Percentiles rank a stretch among this genome's conserved stretches.
Conservation (phyloP, 139 green algal species). For the Chlamydomonas asymmetrica region DNA sequence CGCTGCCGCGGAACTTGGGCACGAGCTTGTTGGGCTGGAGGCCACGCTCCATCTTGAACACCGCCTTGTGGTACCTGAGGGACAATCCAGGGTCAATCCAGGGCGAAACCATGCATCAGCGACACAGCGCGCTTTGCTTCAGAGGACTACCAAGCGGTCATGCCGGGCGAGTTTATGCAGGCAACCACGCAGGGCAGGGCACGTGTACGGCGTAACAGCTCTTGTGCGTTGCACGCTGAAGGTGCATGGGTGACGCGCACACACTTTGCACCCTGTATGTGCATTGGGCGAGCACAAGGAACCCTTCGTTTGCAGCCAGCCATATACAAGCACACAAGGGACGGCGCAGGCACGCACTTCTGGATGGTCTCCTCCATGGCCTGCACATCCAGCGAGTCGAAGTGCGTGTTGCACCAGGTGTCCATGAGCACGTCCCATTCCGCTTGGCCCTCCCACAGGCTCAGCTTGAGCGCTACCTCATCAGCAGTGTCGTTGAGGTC, state of each 20-base stretch:
- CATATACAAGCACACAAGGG: background rate
- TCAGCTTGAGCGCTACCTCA: slow-evolving; percentile 75
- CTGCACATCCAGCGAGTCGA: slow-evolving; percentile 63
- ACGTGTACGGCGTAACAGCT: no score
- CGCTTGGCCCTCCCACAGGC: slow-evolving; percentile 63
- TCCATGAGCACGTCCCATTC: slow-evolving; percentile 61
- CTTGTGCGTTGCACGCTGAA: no score
- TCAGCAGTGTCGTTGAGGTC: slow-evolving; percentile 55
- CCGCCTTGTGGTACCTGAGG: no score
- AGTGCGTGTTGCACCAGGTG: slow-evolving; percentile 51
- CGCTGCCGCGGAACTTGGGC: slow-evolving; percentile 49
- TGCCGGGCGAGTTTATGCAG: no score
- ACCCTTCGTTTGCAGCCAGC: background rate
- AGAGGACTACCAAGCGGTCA: no score
- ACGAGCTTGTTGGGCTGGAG: slow-evolving; percentile 78
- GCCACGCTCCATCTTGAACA: slow-evolving; percentile 68
- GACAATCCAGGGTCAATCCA: no score
- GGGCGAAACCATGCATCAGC: no score
- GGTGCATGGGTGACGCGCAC: no score
- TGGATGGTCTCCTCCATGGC: slow-evolving; percentile 68
- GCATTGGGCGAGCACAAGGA: background rate
- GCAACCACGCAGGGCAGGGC: no score
- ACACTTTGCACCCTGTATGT: no score
- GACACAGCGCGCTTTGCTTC: no score
- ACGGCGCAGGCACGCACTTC: slow-evolving; percentile 32